These are phyloP conservation scores for Candida dubliniensis DNA, from an alignment of 1,139 yeast genomes.

Conservation along the genomic window DNA sequence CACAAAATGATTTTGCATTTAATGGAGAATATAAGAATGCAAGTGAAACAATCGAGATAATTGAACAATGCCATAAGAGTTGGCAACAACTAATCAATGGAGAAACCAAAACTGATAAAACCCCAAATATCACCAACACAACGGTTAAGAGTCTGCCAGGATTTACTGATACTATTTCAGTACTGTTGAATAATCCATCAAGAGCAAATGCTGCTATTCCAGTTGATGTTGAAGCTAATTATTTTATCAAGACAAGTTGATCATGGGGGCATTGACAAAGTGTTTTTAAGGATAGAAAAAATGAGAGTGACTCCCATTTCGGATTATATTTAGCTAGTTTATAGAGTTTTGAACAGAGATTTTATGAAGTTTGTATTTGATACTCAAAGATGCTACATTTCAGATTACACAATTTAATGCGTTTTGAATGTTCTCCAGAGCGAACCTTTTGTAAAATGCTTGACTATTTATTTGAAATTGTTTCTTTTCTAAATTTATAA, in stretches of 20 bases:
- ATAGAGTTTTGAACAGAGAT: too few relatives aligned
- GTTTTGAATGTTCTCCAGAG: too few relatives aligned
- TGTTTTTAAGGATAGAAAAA: not conserved
- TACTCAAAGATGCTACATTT: too few relatives aligned
- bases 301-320: not conserved
- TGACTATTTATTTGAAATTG: not conserved
- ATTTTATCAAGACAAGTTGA: conserved; percentile 13
- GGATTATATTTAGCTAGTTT: not conserved
- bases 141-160: conserved; percentile 58
- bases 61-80: conserved; percentile 68
- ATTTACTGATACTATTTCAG: conserved; percentile 17
- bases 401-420: too few relatives aligned
- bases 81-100: conserved; percentile 67
- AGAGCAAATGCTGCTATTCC: conserved; percentile 32
- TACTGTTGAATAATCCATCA: conserved; percentile 17
- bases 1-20: conserved; percentile 83
- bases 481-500: not conserved
- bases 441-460: not conserved
- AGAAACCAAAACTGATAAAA: conserved; percentile 49
- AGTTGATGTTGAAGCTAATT: conserved; percentile 18
- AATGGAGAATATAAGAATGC: conserved; percentile 76
- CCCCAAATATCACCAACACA: conserved; percentile 54
- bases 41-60: conserved; percentile 68
- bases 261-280: not conserved
- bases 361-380: too few relatives aligned